Percentiles rank a stretch among this genome's conserved stretches.
Conservation (phyloP, 2,329 filamentous ascomycete genomes). For the Metarhizium guizhouense region DNA sequence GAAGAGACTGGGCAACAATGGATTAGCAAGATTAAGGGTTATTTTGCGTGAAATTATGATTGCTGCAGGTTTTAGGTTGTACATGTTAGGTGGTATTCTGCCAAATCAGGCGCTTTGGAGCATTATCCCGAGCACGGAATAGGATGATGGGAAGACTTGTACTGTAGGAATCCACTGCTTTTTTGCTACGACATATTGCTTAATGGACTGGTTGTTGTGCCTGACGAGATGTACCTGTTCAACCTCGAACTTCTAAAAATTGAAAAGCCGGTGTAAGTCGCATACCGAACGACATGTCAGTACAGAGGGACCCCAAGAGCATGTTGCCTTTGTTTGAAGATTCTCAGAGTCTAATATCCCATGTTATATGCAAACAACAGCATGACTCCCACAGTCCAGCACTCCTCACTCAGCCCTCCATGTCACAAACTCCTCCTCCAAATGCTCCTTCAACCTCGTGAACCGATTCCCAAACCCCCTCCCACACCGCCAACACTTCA, state of each 20-base stretch:
- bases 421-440: constrained; percentile 62
- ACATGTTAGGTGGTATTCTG: not conserved
- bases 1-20: not conserved
- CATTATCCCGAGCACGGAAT: not conserved
- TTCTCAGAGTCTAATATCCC: too few species aligned
- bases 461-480: constrained; percentile 67
- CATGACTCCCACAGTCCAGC: too few species aligned
- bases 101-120: not conserved
- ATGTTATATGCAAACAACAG: too few species aligned
- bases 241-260: too few species aligned
- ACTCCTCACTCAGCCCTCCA: constrained; percentile 57
- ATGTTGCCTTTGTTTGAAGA: too few species aligned
- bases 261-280: too few species aligned
- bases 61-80: not conserved
- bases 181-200: not conserved
- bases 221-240: not conserved
- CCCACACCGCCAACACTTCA: constrained; percentile 81
- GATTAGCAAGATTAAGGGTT: not conserved
- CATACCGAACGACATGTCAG: too few species aligned
- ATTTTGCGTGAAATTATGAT: not conserved
- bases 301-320: too few species aligned
- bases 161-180: not conserved
- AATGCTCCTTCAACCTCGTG: constrained; percentile 63
- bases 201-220: not conserved
- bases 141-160: not conserved